phyloP scores from a whole-genome alignment of 176 grass and related monocot species.

The Oryza meridionalis region DNA sequence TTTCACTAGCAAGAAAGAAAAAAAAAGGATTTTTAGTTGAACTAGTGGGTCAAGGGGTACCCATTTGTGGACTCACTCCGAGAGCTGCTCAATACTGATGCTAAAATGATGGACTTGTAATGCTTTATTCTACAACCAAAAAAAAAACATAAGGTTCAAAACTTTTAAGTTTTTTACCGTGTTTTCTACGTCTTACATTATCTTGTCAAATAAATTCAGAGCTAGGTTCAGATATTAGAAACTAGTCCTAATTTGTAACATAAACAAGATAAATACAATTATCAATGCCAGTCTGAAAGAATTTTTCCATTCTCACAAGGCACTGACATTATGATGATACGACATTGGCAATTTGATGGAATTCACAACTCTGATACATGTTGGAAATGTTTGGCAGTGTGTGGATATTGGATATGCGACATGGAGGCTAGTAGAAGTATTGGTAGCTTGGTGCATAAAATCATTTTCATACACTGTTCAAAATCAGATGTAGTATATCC shows the following conservation, averaged over 20 bases:
- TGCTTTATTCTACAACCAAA: conserved; percentile 18
- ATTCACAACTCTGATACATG: conserved; percentile 33
- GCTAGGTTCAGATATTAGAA: conserved; percentile 19
- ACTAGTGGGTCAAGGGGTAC: background rate
- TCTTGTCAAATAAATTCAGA: conserved; percentile 10
- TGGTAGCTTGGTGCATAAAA: conserved; percentile 31
- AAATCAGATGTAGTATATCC: background rate
- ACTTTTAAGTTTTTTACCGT: background rate
- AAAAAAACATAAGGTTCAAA: conserved; percentile 9
- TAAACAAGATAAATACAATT: conserved; percentile 31
- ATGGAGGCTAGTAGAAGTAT: conserved; percentile 32
- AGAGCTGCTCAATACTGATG: conserved; percentile 13
- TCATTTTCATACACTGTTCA: conserved; percentile 29
- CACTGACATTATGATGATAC: conserved; percentile 9
- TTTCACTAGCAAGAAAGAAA: background rate
- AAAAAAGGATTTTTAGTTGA: background rate
- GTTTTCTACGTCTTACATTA: conserved; percentile 24
- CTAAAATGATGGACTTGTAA: background rate
- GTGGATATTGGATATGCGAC: conserved; percentile 14
- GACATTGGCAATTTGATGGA: conserved; percentile 32
- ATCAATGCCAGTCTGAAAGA: background rate
- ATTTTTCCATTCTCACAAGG: background rate
- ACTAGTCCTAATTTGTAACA: background rate
- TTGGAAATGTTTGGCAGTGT: conserved; percentile 27
- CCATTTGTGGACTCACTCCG: background rate